Conservation (phyloP, 73 alveolate species). For the Blepharisma stoltei region DNA sequence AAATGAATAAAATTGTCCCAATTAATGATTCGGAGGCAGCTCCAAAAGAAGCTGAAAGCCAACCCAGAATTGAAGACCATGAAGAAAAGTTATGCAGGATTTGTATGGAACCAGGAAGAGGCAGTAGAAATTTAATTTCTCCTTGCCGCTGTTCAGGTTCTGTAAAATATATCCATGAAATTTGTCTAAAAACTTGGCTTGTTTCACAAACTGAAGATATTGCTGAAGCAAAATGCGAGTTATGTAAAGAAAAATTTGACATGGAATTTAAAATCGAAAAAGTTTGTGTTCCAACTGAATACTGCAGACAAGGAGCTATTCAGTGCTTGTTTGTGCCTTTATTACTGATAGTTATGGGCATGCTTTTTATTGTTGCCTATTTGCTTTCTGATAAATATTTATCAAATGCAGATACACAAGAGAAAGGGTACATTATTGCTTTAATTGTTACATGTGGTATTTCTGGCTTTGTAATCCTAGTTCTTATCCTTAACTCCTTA, state of each 20-base stretch:
- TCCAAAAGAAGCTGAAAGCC: too few species aligned
- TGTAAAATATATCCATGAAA: slow-evolving; percentile 73
- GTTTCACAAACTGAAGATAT: background rate
- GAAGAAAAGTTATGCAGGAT: slow-evolving; percentile 63
- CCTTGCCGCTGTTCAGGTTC: slow-evolving; percentile 92
- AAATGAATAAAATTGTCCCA: too few species aligned
- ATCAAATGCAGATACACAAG: background rate
- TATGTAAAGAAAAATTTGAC: background rate
- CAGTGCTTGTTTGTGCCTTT: slow-evolving; percentile 4
- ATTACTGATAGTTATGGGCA: background rate
- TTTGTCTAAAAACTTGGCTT: slow-evolving; percentile 84
- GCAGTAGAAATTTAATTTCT: slow-evolving; percentile 58
- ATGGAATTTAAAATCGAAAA: slow-evolving; percentile 2
- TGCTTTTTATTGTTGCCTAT: slow-evolving; percentile 5
- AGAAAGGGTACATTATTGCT: slow-evolving; percentile 21
- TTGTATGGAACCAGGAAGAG: slow-evolving; percentile 72
- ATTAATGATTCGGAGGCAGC: too few species aligned
- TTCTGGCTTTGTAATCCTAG: background rate
- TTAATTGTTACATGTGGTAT: slow-evolving; percentile 21
- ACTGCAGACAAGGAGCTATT: background rate
- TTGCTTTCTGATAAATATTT: slow-evolving; percentile 2
- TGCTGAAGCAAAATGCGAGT: slow-evolving; percentile 2
- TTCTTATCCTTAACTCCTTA: slow-evolving; percentile 5
- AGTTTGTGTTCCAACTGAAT: background rate
- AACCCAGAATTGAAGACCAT: background rate